A percentile compares a stretch with the other conserved stretches of the same genome.
phyloP scores from a whole-genome alignment of 1,284 basidiomycete genomes.

The Flammula alnicola region DNA sequence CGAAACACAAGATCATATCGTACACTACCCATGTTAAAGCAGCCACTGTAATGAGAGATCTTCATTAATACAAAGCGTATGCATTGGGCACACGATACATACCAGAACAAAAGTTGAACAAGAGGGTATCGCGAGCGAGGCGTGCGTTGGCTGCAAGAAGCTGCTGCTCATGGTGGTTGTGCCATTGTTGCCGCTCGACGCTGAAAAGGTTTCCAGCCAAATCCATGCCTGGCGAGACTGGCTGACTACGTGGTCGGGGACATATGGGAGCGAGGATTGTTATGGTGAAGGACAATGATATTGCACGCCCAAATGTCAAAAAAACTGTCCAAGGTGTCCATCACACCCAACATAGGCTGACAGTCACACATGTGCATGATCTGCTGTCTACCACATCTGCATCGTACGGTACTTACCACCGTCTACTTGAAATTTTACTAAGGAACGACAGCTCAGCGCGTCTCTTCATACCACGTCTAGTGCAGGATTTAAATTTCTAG shows the following conservation, averaged over 20 bases:
- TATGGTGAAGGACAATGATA: no score
- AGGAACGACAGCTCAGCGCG: no score
- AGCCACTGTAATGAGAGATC: conserved; percentile 15
- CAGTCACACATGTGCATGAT: no score
- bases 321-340: no score
- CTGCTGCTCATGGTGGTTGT: neutral
- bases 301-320: no score
- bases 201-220: neutral
- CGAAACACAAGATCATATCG: conserved; percentile 21
- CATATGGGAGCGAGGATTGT: no score
- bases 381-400: no score
- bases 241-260: neutral
- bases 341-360: no score
- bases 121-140: conserved; percentile 13
- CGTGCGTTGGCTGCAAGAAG: neutral
- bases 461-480: no score
- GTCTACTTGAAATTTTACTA: no score
- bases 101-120: conserved; percentile 18
- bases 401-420: no score
- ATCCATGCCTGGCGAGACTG: neutral
- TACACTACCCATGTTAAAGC: conserved; percentile 26
- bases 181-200: neutral
- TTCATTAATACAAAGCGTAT: neutral
- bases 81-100: neutral
- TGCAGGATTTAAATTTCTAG: no score